Evolutionary conservation across 176 grass and related monocot genomes (phyloP).

Genomic region (Lolium rigidum): DNA sequence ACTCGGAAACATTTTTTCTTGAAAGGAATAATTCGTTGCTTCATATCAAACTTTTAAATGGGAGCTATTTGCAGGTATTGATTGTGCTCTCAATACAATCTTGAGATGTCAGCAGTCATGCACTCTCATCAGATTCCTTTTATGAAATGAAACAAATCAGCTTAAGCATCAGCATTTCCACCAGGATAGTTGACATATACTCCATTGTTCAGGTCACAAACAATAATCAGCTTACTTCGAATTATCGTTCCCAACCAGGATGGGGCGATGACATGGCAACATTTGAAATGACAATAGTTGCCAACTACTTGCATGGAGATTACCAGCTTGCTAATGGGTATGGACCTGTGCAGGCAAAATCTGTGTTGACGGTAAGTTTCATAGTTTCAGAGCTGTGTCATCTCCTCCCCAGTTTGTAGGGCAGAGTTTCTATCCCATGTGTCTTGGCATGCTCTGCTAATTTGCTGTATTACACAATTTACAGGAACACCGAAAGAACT

Average conservation of each 20-base stretch:
- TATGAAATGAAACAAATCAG: slow-evolving; percentile 8
- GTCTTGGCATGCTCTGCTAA: not conserved
- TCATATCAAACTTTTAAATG: slow-evolving; percentile 82
- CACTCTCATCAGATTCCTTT: not conserved
- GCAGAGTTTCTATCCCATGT: not conserved
- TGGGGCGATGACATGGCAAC: slow-evolving; percentile 73
- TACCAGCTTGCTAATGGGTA: slow-evolving; percentile 91
- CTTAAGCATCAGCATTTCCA: slow-evolving; percentile 6
- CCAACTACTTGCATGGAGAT: slow-evolving; percentile 84
- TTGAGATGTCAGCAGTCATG: not conserved
- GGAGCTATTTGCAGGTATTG: slow-evolving; percentile 73
- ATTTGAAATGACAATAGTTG: slow-evolving; percentile 78
- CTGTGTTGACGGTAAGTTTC: slow-evolving; percentile 67
- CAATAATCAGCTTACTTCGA: slow-evolving; percentile 62
- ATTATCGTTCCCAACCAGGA: slow-evolving; percentile 71
- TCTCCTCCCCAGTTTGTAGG: not conserved
- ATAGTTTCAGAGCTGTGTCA: slow-evolving; percentile 19
- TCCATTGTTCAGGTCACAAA: slow-evolving; percentile 66
- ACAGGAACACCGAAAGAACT: slow-evolving; percentile 76
- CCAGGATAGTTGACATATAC: slow-evolving; percentile 40
- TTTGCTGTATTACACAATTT: slow-evolving; percentile 32
- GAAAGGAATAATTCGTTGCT: slow-evolving; percentile 71
- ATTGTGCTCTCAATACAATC: slow-evolving; percentile 10
- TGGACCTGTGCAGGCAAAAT: slow-evolving; percentile 56
- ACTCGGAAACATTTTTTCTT: slow-evolving; percentile 64